Conservation (phyloP, 305 asterid genomes). For the Solanum hybrid region DNA sequence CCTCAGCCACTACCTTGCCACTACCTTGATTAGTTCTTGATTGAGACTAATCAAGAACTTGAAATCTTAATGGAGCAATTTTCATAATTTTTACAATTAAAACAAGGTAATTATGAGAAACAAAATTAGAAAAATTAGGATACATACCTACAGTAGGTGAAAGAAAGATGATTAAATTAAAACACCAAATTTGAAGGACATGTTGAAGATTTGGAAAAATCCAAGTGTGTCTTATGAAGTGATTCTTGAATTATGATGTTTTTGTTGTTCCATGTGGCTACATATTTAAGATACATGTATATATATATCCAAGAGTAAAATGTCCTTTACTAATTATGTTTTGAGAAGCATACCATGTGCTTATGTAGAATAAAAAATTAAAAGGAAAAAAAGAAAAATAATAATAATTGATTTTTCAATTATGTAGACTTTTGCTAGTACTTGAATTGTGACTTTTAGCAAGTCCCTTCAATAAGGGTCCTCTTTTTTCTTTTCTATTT, state of each 20-base stretch:
- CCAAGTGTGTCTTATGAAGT: conserved; percentile 15
- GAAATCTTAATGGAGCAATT: not conserved
- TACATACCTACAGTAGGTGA: conserved; percentile 4
- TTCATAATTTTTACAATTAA: not conserved
- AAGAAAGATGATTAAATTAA: not conserved
- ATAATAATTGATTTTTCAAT: conserved; percentile 28
- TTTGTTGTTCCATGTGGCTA: conserved; percentile 10
- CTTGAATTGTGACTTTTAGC: conserved; percentile 25
- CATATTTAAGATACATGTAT: not conserved
- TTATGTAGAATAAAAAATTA: conserved; percentile 22
- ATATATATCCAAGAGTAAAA: not conserved
- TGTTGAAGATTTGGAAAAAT: conserved; percentile 23
- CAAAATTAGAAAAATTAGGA: conserved; percentile 5
- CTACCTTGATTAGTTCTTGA: too few species aligned
- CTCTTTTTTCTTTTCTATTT: not conserved
- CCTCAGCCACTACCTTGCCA: too few species aligned
- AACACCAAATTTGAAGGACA: conserved; percentile 8
- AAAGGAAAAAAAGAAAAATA: not conserved
- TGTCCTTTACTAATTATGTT: conserved; percentile 15
- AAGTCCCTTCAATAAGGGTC: conserved; percentile 7
- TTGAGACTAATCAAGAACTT: not conserved
- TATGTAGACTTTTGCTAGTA: conserved; percentile 22
- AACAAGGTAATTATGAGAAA: not conserved
- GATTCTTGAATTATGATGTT: conserved; percentile 22
- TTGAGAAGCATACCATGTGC: conserved; percentile 52